Evolutionary conservation across 352 stramenopile species (phyloP).

Genomic region (Globisporangium echinulatum): DNA sequence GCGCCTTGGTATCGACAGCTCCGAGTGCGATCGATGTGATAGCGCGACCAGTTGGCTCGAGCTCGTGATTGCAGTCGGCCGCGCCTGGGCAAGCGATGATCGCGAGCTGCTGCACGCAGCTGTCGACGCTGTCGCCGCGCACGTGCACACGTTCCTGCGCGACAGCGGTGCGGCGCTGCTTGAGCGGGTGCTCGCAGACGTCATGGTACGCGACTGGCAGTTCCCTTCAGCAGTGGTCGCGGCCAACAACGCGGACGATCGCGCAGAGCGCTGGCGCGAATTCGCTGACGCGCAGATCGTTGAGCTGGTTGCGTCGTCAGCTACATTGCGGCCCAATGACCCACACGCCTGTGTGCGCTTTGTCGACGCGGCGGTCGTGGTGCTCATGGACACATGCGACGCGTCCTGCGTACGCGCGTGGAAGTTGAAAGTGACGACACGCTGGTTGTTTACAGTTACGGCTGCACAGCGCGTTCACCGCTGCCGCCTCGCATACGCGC

Average conservation of each 20-base stretch:
- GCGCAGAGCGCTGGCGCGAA: conserved; percentile 20
- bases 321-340: conserved; percentile 7
- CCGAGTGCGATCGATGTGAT: not conserved
- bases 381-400: conserved; percentile 5
- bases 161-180: conserved; percentile 11
- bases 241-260: not conserved
- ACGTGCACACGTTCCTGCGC: conserved; percentile 8
- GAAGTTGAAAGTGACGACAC: conserved; percentile 1
- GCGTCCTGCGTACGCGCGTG: conserved; percentile 3
- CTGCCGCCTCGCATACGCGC: conserved; percentile 30
- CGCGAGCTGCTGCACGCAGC: not conserved
- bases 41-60: conserved; percentile 2
- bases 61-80: conserved; percentile 5
- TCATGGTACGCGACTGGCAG: conserved; percentile 42
- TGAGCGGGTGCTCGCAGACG: conserved; percentile 18
- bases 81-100: not conserved
- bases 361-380: conserved; percentile 2
- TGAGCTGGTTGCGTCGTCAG: conserved; percentile 27
- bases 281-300: conserved; percentile 26
- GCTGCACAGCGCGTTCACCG: conserved; percentile 16
- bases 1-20: not conserved
- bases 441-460: conserved; percentile 2
- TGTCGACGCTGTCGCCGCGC: not conserved
- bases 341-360: not conserved
- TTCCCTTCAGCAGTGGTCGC: conserved; percentile 20